Evolutionary conservation across 371 early-diverging fungal genomes (phyloP).

Genomic region (Zancudomyces culisetae): DNA sequence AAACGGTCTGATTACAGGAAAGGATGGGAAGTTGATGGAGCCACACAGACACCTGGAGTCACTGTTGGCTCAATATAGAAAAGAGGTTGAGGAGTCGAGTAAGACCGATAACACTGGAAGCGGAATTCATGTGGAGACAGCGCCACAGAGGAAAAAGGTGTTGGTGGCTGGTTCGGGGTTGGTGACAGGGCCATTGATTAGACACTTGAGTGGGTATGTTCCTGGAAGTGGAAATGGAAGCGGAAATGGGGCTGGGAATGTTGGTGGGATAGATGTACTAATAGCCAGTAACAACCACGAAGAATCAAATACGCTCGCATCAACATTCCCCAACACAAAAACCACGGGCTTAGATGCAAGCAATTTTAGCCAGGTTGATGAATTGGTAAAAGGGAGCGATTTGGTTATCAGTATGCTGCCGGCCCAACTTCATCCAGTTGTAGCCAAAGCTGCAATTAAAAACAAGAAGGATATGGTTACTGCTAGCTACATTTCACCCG

Average conservation of each 20-base stretch:
- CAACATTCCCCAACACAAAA: slow-evolving; percentile 26
- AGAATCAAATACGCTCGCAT: slow-evolving; percentile 47
- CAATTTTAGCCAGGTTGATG: slow-evolving; percentile 29
- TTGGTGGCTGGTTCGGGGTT: slow-evolving; percentile 83
- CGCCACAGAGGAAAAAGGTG: slow-evolving; percentile 18
- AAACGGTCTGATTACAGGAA: slow-evolving; percentile 62
- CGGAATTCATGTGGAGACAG: background rate
- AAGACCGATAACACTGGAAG: slow-evolving; percentile 9
- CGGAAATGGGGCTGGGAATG: too few relatives aligned
- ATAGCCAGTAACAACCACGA: slow-evolving; percentile 57
- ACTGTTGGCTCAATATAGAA: slow-evolving; percentile 14
- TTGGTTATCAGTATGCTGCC: slow-evolving; percentile 90
- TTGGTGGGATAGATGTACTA: slow-evolving; percentile 44
- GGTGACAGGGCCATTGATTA: slow-evolving; percentile 78
- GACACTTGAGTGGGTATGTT: slow-evolving; percentile 52
- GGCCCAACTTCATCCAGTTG: slow-evolving; percentile 72
- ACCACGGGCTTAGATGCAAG: slow-evolving; percentile 27
- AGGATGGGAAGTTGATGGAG: slow-evolving; percentile 37
- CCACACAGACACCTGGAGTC: slow-evolving; percentile 30
- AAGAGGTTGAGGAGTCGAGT: slow-evolving; percentile 11
- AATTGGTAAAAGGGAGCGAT: slow-evolving; percentile 52
- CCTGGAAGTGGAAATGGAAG: too few relatives aligned
- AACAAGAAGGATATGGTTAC: slow-evolving; percentile 88
- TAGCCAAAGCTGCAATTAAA: slow-evolving; percentile 63
- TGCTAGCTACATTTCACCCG: slow-evolving; percentile 84